phyloP scores from a whole-genome alignment of 768 basidiomycete genomes.

The Udeniomyces megalosporus region DNA sequence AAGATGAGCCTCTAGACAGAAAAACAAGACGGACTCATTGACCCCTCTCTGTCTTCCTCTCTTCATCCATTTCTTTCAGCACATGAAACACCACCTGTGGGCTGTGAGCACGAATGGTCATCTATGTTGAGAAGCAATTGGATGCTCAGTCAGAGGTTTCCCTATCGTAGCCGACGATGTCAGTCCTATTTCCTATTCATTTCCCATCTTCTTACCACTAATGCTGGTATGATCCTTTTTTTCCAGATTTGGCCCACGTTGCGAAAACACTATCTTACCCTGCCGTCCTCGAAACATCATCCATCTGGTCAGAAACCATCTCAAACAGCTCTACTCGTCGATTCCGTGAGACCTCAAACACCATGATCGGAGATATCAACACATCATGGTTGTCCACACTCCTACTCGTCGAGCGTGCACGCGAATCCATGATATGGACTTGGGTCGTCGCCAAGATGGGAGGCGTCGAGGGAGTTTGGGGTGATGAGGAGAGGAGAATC shows the following conservation, averaged over 20 bases:
- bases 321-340: not conserved
- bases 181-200: not conserved
- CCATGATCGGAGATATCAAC: slow-evolving; percentile 4
- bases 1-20: not conserved
- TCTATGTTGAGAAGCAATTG: slow-evolving; percentile 7
- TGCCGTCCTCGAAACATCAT: not conserved
- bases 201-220: not conserved
- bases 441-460: slow-evolving; percentile 23
- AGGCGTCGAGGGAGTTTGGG: not conserved
- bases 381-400: not conserved
- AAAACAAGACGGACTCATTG: no score
- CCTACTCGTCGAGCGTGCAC: slow-evolving; percentile 14
- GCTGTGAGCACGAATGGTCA: slow-evolving; percentile 15
- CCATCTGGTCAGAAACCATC: slow-evolving; percentile 2
- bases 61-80: no score
- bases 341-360: slow-evolving; percentile 2
- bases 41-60: no score
- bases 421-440: slow-evolving; percentile 22
- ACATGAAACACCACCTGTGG: not conserved
- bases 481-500: not conserved
- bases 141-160: slow-evolving; percentile 2
- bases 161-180: not conserved
- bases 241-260: slow-evolving; percentile 4
- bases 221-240: not conserved
- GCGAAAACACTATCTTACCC: slow-evolving; percentile 9